These are phyloP conservation scores for Penicillium dipodomyicola DNA, from an alignment of 495 filamentous ascomycete genomes.

Conservation along the genomic window DNA sequence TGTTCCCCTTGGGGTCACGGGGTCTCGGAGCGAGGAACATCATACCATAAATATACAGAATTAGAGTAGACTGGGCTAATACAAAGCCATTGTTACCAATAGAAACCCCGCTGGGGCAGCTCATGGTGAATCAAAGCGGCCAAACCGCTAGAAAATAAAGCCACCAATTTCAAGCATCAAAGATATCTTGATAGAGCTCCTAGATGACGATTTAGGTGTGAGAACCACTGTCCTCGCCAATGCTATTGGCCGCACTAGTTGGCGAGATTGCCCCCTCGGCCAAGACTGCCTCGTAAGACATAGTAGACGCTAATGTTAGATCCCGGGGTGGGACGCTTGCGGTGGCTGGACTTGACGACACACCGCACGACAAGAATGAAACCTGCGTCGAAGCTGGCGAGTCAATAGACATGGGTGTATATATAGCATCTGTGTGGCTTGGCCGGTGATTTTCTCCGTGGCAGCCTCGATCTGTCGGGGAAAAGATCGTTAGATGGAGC, in stretches of 20 bases:
- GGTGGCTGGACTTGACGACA: conserved; percentile 17
- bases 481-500: conserved; percentile 2
- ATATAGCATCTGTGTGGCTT: conserved; percentile 7
- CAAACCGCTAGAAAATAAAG: not conserved
- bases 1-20: not conserved
- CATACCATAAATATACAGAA: conserved; percentile 6
- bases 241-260: conserved; percentile 2
- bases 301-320: conserved; percentile 23
- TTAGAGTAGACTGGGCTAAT: not conserved
- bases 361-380: conserved; percentile 16
- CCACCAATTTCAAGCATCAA: not conserved
- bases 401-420: conserved; percentile 10
- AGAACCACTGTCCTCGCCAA: conserved; percentile 1
- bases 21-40: not conserved
- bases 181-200: conserved; percentile 3
- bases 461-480: not conserved
- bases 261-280: conserved; percentile 13
- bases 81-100: not conserved
- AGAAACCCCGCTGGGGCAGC: not conserved
- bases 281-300: conserved; percentile 27
- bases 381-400: conserved; percentile 14
- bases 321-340: conserved; percentile 21
- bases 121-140: not conserved
- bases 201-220: conserved; percentile 1
- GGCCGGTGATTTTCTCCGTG: conserved; percentile 15